Evolutionary conservation across 371 early-diverging fungal genomes (phyloP).

Genomic region (Mucor racemosus): DNA sequence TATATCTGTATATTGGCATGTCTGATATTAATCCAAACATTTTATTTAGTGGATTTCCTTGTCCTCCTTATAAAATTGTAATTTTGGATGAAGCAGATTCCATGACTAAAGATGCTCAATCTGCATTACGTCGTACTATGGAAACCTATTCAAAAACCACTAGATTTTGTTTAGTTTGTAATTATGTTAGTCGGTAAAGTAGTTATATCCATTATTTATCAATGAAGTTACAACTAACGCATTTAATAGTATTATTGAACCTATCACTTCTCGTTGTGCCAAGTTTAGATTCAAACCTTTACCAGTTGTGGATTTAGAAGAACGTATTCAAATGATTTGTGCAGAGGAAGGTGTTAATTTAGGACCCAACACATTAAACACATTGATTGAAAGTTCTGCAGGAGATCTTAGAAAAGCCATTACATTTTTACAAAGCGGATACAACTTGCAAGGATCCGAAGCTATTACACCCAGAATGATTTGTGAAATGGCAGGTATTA

Average conservation of each 20-base stretch:
- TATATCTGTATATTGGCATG: background rate
- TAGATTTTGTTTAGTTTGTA: constrained; percentile 98
- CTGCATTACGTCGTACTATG: constrained; percentile 98
- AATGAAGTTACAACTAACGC: background rate
- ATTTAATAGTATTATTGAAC: constrained; percentile 85
- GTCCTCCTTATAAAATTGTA: constrained; percentile 94
- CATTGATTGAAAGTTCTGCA: constrained; percentile 77
- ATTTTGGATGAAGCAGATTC: constrained; percentile 99
- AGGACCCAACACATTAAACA: constrained; percentile 66
- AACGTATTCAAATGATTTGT: constrained; percentile 71
- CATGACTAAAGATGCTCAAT: constrained; percentile 98
- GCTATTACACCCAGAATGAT: constrained; percentile 63
- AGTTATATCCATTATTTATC: background rate
- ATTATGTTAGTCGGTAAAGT: constrained; percentile 87
- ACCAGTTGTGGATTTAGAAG: constrained; percentile 56
- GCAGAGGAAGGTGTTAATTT: constrained; percentile 67
- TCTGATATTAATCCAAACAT: background rate
- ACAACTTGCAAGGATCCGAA: constrained; percentile 57
- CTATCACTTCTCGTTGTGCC: constrained; percentile 94
- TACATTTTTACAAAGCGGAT: constrained; percentile 90
- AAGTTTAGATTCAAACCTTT: constrained; percentile 95
- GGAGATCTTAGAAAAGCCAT: constrained; percentile 95
- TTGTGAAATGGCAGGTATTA: constrained; percentile 81
- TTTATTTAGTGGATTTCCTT: constrained; percentile 45
- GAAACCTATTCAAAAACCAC: constrained; percentile 96